Percentiles rank a stretch among this genome's conserved stretches.
These are phyloP conservation scores for Tolypocladium paradoxum DNA, from an alignment of 2,329 filamentous ascomycete genomes.

Conservation along the genomic window DNA sequence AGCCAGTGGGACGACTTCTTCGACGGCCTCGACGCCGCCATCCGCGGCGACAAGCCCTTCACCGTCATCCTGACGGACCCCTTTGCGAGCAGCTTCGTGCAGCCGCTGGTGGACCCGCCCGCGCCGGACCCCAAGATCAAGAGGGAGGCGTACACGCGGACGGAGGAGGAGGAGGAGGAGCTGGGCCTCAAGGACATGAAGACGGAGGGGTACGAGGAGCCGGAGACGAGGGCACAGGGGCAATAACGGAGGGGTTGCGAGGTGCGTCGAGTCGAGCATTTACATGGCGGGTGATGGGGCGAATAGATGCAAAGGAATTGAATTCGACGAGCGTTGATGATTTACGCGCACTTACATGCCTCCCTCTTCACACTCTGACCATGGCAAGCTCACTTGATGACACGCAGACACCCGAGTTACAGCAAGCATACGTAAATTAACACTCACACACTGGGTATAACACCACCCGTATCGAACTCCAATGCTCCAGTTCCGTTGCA, in stretches of 20 bases:
- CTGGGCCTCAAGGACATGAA: slow-evolving; percentile 89
- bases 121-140: slow-evolving; percentile 67
- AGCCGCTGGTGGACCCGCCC: slow-evolving; percentile 69
- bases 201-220: slow-evolving; percentile 66
- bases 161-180: slow-evolving; percentile 87
- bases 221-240: slow-evolving; percentile 14
- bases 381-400: background rate
- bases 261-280: background rate
- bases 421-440: background rate
- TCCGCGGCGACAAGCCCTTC: slow-evolving; percentile 70
- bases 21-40: slow-evolving; percentile 60
- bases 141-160: slow-evolving; percentile 73
- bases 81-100: slow-evolving; percentile 85
- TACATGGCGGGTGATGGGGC: background rate
- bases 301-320: background rate
- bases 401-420: background rate
- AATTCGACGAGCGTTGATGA: background rate
- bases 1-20: slow-evolving; percentile 77
- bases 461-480: slow-evolving; percentile 1
- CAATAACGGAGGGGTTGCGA: background rate
- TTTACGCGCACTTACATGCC: background rate
- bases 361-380: background rate
- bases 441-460: background rate
- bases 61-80: slow-evolving; percentile 79
- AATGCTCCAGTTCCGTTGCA: background rate